Evolutionary conservation across 2,329 filamentous ascomycete genomes (phyloP), one percentile per base, ranked within the genome.

Genomic region (Cercospora janseana): DNA sequence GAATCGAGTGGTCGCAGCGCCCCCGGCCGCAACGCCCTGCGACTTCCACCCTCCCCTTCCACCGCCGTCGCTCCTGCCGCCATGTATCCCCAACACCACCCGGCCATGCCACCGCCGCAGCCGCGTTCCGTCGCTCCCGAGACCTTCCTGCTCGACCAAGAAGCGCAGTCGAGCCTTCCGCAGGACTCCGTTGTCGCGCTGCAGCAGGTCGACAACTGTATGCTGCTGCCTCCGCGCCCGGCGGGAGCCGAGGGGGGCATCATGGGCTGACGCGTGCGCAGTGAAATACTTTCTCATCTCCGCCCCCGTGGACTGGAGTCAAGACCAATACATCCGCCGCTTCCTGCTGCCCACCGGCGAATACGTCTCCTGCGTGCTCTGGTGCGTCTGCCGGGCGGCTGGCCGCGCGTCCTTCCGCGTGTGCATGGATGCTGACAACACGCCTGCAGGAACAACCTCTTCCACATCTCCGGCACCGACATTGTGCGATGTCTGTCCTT

Each of bases 241-340:
- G 18, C 38, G 29, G 16, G 21, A 12, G 34, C 51, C 23, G 9
- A 6, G 16, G 26, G 12, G 8, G 27, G 16, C 8, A 21, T n/a
- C 50, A 56, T 56, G 52, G 55, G 52, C 71, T 73, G 54, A 74
- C 65, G 20, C 23, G 46, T 38, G 28, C 42, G 50, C 69, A 95
- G 91, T 98, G 66, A 98, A 98, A 82, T 98, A 97, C 75, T 98
- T 98, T 73, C 87, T 98, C 73, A 95, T 98, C 64, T 98, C 93
- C 35, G 93, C 93, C 31, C 93, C 93, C 28, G 93, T 97, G 61
- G 93, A 98, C 75, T 98, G 93, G 93, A 87, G 88, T 63, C 85
- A 86, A 42, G 92, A 97, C 66, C 92, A 97, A 74, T 94, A 96
- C 69, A 97, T 98, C 67, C 85, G 93, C 62, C 83, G 93, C 61